Evolutionary conservation across 164 flowering plant genomes (phyloP).

Genomic region (Amborella trichopoda): DNA sequence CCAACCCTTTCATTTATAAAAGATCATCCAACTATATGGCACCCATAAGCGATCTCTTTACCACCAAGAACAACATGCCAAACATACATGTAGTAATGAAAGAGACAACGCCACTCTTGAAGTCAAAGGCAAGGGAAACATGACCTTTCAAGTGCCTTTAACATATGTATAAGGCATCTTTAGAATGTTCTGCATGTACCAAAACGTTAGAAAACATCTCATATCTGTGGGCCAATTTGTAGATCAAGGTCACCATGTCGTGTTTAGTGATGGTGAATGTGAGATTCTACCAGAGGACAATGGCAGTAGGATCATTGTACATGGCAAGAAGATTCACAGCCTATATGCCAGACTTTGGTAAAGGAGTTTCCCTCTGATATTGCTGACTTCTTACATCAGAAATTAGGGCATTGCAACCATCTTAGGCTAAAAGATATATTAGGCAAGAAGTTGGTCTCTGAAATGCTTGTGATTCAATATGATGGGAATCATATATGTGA

Average conservation of each 20-base stretch:
- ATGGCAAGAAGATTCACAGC: background rate
- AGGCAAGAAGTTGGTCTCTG: too few species aligned
- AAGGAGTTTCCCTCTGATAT: background rate
- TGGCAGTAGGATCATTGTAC: background rate
- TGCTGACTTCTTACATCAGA: background rate
- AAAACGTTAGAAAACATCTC: background rate
- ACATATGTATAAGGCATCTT: background rate
- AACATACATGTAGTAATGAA: background rate
- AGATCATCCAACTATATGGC: constrained; percentile 1
- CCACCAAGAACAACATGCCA: background rate
- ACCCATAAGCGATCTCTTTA: background rate
- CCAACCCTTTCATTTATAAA: too few species aligned
- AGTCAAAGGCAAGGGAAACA: background rate
- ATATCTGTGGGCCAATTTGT: background rate
- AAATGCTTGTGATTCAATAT: too few species aligned
- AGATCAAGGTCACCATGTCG: background rate
- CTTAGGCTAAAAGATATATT: too few species aligned
- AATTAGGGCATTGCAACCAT: too few species aligned
- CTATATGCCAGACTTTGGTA: background rate
- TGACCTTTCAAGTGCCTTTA: background rate
- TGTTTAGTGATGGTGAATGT: background rate
- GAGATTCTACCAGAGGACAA: background rate
- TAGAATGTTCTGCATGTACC: constrained; percentile 1
- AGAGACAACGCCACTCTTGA: background rate
- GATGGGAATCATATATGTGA: too few species aligned